phyloP scores from a whole-genome alignment of 2,329 filamentous ascomycete species.

The Xylariaceae sp. region DNA sequence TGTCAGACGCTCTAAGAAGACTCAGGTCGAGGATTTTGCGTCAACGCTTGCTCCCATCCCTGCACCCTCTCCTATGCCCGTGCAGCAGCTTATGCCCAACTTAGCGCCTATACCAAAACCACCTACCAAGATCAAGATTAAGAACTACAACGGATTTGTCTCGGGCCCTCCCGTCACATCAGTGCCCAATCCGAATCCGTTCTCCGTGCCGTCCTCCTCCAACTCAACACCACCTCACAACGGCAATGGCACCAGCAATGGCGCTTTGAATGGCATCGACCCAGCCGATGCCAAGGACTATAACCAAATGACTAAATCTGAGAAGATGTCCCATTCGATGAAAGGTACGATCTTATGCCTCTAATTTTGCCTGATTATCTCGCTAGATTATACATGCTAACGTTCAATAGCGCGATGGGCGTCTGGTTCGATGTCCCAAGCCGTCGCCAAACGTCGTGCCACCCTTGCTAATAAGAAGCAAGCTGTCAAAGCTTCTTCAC shows the following conservation, averaged over 20 bases:
- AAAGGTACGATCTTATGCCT: conserved; percentile 55
- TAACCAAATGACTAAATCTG: conserved; percentile 66
- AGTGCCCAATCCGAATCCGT: conserved; percentile 24
- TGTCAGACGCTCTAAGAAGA: conserved; percentile 38
- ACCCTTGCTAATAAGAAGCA: conserved; percentile 66
- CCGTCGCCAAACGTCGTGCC: conserved; percentile 65
- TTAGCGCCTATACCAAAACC: conserved; percentile 26
- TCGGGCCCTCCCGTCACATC: conserved; percentile 18
- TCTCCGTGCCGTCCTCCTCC: conserved; percentile 29
- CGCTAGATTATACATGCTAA: conserved; percentile 24
- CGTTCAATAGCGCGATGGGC: conserved; percentile 60
- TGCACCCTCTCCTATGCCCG: conserved; percentile 7
- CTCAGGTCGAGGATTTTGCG: conserved; percentile 31
- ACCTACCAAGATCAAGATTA: conserved; percentile 44
- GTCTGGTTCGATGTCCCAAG: conserved; percentile 64
- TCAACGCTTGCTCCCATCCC: conserved; percentile 21
- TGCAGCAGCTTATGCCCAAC: conserved; percentile 21
- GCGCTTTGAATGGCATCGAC: conserved; percentile 43
- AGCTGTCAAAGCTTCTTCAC: conserved; percentile 40
- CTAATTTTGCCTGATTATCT: background rate
- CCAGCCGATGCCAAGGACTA: conserved; percentile 58
- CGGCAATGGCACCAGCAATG: conserved; percentile 26
- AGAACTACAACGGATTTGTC: conserved; percentile 37
- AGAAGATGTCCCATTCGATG: conserved; percentile 71
- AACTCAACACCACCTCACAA: conserved; percentile 24